phyloP scores from a whole-genome alignment of 805 yeast species.

The Candida adriatica region DNA sequence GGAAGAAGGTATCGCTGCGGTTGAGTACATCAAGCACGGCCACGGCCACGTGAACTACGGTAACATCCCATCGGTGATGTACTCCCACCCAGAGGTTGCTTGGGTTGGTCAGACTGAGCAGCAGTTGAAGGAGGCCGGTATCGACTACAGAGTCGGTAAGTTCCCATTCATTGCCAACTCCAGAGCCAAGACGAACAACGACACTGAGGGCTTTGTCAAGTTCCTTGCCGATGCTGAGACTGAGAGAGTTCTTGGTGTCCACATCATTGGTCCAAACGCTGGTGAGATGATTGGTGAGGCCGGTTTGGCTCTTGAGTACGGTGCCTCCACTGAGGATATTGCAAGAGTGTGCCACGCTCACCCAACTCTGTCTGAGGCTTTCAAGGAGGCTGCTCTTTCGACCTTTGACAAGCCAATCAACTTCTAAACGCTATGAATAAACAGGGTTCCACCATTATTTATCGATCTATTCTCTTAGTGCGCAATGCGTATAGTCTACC shows the following conservation, averaged over 20 bases:
- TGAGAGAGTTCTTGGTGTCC: constrained; percentile 92
- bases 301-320: constrained; percentile 95
- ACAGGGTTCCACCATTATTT: no score
- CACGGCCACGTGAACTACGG: constrained; percentile 98
- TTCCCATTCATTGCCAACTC: constrained; percentile 99
- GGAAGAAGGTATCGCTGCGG: constrained; percentile 99
- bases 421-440: no score
- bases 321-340: constrained; percentile 96
- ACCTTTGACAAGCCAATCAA: constrained; percentile 89
- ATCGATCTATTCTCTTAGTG: no score
- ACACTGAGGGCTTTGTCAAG: constrained; percentile 96
- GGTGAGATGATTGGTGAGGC: constrained; percentile 99
- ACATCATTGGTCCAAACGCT: constrained; percentile 96
- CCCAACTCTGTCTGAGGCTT: constrained; percentile 96
- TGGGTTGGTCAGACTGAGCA: constrained; percentile 98
- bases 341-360: constrained; percentile 98
- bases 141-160: constrained; percentile 89
- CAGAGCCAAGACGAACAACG: constrained; percentile 96
- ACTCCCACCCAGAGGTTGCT: constrained; percentile 98
- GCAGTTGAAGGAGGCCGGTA: constrained; percentile 88
- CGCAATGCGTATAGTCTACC: no score
- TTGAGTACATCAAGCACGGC: constrained; percentile 86
- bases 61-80: constrained; percentile 97
- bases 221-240: constrained; percentile 95
- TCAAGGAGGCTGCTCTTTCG: constrained; percentile 95